Evolutionary conservation across 1,284 basidiomycete species (phyloP), one percentile per base, ranked within the genome.

Genomic region (Stereum hirsutum): DNA sequence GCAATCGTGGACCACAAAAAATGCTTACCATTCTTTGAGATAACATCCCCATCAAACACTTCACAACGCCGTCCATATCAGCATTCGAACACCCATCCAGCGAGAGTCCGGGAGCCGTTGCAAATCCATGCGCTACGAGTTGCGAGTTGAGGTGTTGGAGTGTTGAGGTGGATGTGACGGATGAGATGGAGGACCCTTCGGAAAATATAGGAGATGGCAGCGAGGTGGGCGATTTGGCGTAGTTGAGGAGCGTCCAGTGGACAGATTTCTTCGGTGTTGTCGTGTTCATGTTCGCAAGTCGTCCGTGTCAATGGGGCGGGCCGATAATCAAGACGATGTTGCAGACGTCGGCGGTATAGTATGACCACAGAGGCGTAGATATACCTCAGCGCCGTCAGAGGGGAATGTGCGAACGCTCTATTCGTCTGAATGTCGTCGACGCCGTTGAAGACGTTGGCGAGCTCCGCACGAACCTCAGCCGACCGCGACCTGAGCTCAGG

Each of bases 21-120:
- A n/a, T n/a, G n/a, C n/a, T n/a, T n/a, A 93, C 90, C 52, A 89
- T 68, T 52, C 87, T 69, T 55, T 91, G 83, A 43, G 82, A 72
- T 25, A 94, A 65, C 68, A 94, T 73, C 12, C 77, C 74, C n/a
- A 88, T 67, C 24, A 94, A 55, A 57, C 89, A 90, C 54, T 82
- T 85, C 2, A 84, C 72, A 11, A 85, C 66, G 31, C 68, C 68
- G n/a, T 83, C 79, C n/a, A 74, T 67, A 33, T 85, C 75, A 14
- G 69, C 62, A 36, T 70, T 70, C 3, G 70, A 64, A 17, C 85
- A 59, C 0, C 78, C 78, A 6, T 81, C 78, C 8, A 90, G 64
- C 21, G 70, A 72, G 6, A 85, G 57, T 1, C 85, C 85, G 0
- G 81, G 75, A 0, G 71, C 56, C 27, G 77, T 63, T 0, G 76